Base-by-base conservation (phyloP, 352 stramenopile species). In the Achlya hypogyna region DNA sequence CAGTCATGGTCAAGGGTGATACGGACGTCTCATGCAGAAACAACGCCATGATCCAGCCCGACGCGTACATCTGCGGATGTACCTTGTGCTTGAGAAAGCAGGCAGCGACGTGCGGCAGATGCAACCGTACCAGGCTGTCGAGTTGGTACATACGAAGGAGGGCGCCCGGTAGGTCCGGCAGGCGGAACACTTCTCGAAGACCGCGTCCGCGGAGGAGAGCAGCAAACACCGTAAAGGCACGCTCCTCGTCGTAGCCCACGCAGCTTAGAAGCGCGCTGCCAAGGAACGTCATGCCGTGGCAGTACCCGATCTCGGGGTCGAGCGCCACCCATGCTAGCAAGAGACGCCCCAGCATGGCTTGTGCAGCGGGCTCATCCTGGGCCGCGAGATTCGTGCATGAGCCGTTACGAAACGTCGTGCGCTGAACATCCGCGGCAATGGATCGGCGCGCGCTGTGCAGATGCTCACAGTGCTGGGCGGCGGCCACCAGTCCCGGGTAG, bases 221-320 rank as follows among this genome's bases (percentile, higher is more conserved):
- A 4, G 35, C 53, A 53, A 69, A 60, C 51, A 69, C 29, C 18
- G 63, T 6, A 63, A 69, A 69, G 2, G 35, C 34, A 5, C 25
- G 22, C 4, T 18, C 51, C 28, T 69, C 63, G 45, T 69, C 28
- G 47, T 69, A 69, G 6, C 27, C 49, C 14, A 63, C 16, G 34
- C 51, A 64, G 14, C 27, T 63, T 18, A 69, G 40, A 32, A 69
- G 18, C 23, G 18, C 31, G 22, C 4, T 47, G 35, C 43, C 63
- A 6, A 69, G 28, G 25, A 69, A 69, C n/a, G 63, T 69, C 63
- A 69, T 69, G 40, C 63, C 63, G 31, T 69, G 63, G 63, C 63
- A 69, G 40, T 69, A 69, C 49, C 63, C 63, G 18, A 64, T 47
- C 3, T 22, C 20, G 14, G 63, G 49, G 35, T 69, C 63, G 8